Evolutionary conservation across 345 rosid genomes (phyloP).

Genomic region (Populus alba): DNA sequence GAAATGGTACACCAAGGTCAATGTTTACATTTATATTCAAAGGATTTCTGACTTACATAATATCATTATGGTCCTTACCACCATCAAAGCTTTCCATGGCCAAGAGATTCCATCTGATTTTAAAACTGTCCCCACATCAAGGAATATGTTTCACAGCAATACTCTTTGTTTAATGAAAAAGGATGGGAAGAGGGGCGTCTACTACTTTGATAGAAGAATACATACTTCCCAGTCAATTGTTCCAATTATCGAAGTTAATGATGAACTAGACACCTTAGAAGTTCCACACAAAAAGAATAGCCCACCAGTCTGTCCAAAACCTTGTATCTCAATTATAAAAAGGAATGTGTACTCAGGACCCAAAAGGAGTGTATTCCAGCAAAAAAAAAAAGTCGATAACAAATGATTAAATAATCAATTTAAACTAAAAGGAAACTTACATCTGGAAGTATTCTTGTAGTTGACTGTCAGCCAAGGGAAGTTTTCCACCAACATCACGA

Average conservation of each 20-base stretch:
- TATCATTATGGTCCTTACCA: no score
- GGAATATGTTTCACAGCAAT: no score
- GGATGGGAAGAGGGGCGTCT: no score
- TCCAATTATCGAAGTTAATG: background rate
- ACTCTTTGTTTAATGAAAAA: no score
- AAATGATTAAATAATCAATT: background rate
- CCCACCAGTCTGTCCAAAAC: background rate
- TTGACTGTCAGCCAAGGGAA: slow-evolving; percentile 74
- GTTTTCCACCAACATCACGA: slow-evolving; percentile 72
- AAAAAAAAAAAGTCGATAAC: background rate
- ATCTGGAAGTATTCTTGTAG: slow-evolving; percentile 77
- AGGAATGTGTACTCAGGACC: background rate
- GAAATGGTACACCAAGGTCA: no score
- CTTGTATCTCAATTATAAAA: background rate
- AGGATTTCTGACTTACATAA: no score
- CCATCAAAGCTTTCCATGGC: no score
- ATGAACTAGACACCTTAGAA: background rate
- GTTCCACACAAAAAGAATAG: background rate
- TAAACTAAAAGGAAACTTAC: slow-evolving; percentile 46
- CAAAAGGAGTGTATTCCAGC: background rate
- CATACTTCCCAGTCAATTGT: background rate
- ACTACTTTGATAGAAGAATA: background rate
- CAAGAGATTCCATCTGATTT: no score
- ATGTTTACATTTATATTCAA: no score
- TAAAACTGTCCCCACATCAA: no score